Base-by-base conservation (phyloP, 106 monocot species). In the Alisma plantagoaquatica region DNA sequence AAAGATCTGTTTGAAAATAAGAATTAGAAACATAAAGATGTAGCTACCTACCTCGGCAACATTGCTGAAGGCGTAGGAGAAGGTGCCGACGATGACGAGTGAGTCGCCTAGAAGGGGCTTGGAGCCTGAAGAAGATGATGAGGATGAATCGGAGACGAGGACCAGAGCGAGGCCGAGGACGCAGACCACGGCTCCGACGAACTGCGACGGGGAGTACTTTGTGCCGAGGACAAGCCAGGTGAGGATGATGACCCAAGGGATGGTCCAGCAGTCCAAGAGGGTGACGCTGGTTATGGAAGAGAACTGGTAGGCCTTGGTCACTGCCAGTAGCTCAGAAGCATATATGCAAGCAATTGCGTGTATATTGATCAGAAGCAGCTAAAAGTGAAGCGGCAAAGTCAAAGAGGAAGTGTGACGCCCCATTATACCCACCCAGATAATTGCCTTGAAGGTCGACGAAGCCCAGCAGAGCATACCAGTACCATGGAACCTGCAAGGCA, bases 211-310 rank as follows among this genome's bases (percentile, higher is more conserved):
- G n/a, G 68, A 64, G 25, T 81, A 81, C 24, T 56, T 48, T 27
- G 76, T 76, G 31, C 67, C 45, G 0, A 81, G 17, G 3, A 21
- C 58, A 10, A 72, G 9, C 68, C 72, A 73, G 15, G 76, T 81
- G 16, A 81, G 61, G 35, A 81, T 56, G 4, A 81, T 73, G 54
- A 76, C 81, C 81, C 76, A 81, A 8, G 67, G 67, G 23, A 81
- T 72, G 29, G 63, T 68, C 69, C 76, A 81, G 31, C 72, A 81
- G 32, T 76, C 81, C 55, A 76, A 53, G 16, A 81, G 46, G 17
- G 71, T 69, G 29, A 76, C 72, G n/a, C 81, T 81, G n/a, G 76
- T 76, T n/a, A 69, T 76, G 11, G 76, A 76, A 4, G 81, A 72
- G 72, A 65, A 81, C 33, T 76, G 81, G 17, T 68, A 81, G 1